Evolutionary conservation across 2,329 filamentous ascomycete species (phyloP).

Genomic region (Penicillium sp.): DNA sequence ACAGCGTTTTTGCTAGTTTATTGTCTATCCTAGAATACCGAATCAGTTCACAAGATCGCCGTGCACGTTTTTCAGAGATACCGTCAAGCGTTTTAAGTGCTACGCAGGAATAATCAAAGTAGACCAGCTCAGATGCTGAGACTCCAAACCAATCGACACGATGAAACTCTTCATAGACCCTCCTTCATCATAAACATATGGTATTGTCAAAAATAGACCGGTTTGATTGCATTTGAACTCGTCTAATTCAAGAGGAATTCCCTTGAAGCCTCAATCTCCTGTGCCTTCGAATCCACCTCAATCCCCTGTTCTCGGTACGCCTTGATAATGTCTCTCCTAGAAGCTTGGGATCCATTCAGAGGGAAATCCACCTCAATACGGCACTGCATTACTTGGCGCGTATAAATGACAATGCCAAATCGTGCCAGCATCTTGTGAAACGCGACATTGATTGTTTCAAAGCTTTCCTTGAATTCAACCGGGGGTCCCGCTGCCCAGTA

Average conservation of each 20-base stretch:
- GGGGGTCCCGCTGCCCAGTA: background rate
- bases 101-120: too few species aligned
- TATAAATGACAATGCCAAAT: background rate
- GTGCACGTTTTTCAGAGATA: background rate
- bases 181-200: too few species aligned
- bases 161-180: too few species aligned
- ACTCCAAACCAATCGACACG: too few species aligned
- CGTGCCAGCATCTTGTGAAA: background rate
- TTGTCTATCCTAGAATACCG: background rate
- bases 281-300: background rate
- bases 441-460: background rate
- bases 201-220: too few species aligned
- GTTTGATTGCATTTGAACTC: too few species aligned
- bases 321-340: background rate
- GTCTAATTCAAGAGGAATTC: background rate
- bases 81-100: too few species aligned
- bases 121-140: too few species aligned
- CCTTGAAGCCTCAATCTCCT: background rate
- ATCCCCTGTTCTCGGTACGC: background rate
- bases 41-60: background rate
- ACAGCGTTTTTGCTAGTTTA: constrained; percentile 1
- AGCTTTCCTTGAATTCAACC: background rate
- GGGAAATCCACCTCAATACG: background rate
- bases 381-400: background rate
- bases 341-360: background rate